phyloP scores from a whole-genome alignment of 441 rosid species.

The Jatropha podagrica region DNA sequence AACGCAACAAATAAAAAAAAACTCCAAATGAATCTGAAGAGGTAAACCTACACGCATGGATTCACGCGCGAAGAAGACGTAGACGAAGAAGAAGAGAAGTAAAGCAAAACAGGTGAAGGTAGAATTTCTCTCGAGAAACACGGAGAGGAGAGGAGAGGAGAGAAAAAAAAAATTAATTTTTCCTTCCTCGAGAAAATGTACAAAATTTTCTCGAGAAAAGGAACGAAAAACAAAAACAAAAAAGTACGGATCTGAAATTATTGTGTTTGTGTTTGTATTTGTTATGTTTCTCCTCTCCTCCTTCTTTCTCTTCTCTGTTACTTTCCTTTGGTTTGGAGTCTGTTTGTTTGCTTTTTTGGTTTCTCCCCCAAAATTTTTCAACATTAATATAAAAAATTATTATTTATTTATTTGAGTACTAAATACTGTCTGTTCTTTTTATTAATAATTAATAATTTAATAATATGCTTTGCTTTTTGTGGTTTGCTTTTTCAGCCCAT shows the following conservation, averaged over 20 bases:
- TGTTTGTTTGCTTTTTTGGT: not conserved
- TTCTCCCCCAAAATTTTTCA: not conserved
- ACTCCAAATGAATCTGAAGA: not conserved
- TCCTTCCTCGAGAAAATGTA: constrained; percentile 22
- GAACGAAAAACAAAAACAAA: not conserved
- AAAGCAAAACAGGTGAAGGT: not conserved
- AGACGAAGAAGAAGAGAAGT: not conserved
- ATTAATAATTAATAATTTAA: too few relatives aligned
- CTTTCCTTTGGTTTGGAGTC: not conserved
- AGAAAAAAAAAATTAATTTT: not conserved
- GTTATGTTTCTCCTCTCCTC: not conserved
- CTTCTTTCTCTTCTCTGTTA: not conserved
- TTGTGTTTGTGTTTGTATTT: not conserved
- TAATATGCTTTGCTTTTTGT: not conserved
- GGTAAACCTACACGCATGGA: not conserved
- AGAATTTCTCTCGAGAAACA: not conserved
- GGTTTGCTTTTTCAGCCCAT: not conserved
- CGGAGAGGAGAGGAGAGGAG: not conserved
- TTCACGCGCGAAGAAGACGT: not conserved
- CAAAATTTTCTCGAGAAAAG: constrained; percentile 21
- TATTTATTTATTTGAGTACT: too few relatives aligned
- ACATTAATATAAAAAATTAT: not conserved
- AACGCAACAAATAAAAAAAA: constrained; percentile 14
- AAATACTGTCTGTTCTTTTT: too few relatives aligned
- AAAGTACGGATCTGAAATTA: constrained; percentile 14